Evolutionary conservation across 495 filamentous ascomycete genomes (phyloP).

Genomic region (Xylaria acuta): DNA sequence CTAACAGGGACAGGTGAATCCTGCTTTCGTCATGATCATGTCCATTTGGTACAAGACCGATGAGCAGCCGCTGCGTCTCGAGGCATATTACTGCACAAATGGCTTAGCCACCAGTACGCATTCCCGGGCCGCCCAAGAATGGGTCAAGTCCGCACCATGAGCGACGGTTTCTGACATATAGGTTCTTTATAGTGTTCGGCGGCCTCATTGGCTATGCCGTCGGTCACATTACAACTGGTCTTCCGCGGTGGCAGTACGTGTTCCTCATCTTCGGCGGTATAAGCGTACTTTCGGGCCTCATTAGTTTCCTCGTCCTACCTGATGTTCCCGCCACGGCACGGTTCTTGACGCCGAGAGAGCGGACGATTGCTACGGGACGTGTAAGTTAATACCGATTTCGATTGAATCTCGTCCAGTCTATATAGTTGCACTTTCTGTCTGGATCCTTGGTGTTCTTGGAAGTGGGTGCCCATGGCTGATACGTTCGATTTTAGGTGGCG

Average conservation of each 20-base stretch:
- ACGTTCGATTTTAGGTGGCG: constrained; percentile 31
- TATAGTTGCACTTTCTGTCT: neutral
- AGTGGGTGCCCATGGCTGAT: neutral
- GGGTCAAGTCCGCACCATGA: neutral
- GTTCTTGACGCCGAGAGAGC: constrained; percentile 57
- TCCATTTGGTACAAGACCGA: constrained; percentile 62
- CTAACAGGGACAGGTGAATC: constrained; percentile 48
- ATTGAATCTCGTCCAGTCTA: neutral
- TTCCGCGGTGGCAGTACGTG: constrained; percentile 55
- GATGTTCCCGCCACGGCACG: constrained; percentile 63
- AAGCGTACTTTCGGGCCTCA: constrained; percentile 57
- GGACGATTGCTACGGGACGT: constrained; percentile 59
- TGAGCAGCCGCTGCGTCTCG: constrained; percentile 62
- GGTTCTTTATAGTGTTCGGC: constrained; percentile 48
- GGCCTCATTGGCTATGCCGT: constrained; percentile 59
- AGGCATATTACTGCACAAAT: constrained; percentile 62
- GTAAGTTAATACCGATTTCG: constrained; percentile 34
- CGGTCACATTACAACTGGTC: constrained; percentile 50
- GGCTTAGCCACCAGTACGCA: constrained; percentile 54
- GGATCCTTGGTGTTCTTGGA: no score
- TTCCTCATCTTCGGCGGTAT: constrained; percentile 59
- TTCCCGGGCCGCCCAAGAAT: neutral
- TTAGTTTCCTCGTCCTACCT: constrained; percentile 63
- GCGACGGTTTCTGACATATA: neutral
- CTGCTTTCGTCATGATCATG: constrained; percentile 64